Percentiles rank a stretch among this genome's conserved stretches.
These are phyloP conservation scores for Populus hybrid DNA, from an alignment of 441 rosid genomes.

Conservation along the genomic window DNA sequence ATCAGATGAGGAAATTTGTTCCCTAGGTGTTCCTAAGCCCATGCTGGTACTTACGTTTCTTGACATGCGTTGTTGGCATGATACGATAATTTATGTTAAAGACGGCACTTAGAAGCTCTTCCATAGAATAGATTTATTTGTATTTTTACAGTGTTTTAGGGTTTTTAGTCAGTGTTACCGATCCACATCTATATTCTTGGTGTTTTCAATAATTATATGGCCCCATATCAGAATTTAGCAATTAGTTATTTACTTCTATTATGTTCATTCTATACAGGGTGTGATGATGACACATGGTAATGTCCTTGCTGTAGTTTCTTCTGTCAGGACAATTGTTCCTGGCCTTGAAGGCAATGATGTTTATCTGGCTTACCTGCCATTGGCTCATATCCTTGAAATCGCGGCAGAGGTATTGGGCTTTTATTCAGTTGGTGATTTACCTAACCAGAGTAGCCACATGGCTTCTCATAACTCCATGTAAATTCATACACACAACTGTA, in stretches of 20 bases:
- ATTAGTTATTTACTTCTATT: slow-evolving; percentile 4
- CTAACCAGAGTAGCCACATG: neutral
- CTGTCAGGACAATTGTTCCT: slow-evolving; percentile 95
- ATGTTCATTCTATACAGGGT: slow-evolving; percentile 54
- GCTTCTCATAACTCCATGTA: neutral
- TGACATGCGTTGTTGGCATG: neutral
- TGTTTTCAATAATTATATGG: neutral
- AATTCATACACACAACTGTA: neutral
- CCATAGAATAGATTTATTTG: neutral
- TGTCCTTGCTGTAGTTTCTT: slow-evolving; percentile 87
- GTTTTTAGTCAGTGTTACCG: neutral
- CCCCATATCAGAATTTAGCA: slow-evolving; percentile 8
- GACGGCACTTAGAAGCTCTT: neutral
- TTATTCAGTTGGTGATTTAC: slow-evolving; percentile 2
- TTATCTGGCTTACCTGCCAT: slow-evolving; percentile 87
- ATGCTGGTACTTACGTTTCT: neutral
- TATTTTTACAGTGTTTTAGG: neutral
- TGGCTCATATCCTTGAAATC: slow-evolving; percentile 96
- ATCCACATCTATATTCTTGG: neutral
- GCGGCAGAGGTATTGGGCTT: slow-evolving; percentile 77
- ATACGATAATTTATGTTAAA: neutral
- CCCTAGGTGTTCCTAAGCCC: neutral
- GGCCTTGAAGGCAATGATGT: slow-evolving; percentile 71
- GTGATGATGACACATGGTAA: slow-evolving; percentile 99
- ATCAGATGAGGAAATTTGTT: neutral